A percentile compares a stretch with the other conserved stretches of the same genome.
Conservation (phyloP, 768 basidiomycete species). For the Pulveroboletus sp. region DNA sequence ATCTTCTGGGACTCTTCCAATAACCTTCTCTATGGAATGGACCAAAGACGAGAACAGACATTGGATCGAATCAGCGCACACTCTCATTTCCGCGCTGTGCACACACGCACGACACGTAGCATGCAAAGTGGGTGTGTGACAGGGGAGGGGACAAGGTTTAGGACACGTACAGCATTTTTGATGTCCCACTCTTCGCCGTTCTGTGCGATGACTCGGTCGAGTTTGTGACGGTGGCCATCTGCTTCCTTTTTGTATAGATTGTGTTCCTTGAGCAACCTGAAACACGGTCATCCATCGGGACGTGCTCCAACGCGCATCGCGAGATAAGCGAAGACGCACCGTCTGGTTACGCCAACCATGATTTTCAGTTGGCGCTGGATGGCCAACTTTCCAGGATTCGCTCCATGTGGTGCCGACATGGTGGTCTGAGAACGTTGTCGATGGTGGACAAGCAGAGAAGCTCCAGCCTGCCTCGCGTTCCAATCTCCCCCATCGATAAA, state of each 20-base stretch:
- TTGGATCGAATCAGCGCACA: constrained; percentile 18
- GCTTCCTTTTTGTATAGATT: constrained; percentile 62
- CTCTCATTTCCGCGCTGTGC: constrained; percentile 30
- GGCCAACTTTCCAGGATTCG: constrained; percentile 25
- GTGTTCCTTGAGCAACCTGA: constrained; percentile 66
- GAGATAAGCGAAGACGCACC: constrained; percentile 42
- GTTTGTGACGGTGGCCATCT: constrained; percentile 49
- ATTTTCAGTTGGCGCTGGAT: constrained; percentile 70
- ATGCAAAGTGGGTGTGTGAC: constrained; percentile 4
- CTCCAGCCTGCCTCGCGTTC: no score
- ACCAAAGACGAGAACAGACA: constrained; percentile 9
- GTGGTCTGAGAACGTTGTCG: constrained; percentile 4
- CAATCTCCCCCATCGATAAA: constrained; percentile 6
- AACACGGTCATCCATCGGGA: constrained; percentile 5
- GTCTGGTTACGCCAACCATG: constrained; percentile 60
- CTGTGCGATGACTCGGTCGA: constrained; percentile 58
- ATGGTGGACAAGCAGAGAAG: not conserved
- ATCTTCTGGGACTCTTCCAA: constrained; percentile 78
- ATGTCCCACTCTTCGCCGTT: constrained; percentile 71
- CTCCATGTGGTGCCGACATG: constrained; percentile 15
- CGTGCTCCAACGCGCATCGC: constrained; percentile 1
- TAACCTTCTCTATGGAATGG: constrained; percentile 48
- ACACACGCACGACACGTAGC: constrained; percentile 17
- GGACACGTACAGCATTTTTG: constrained; percentile 60
- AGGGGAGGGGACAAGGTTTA: constrained; percentile 3